phyloP scores from a whole-genome alignment of 371 early-diverging fungal species.

The Actinomortierella ambigua region DNA sequence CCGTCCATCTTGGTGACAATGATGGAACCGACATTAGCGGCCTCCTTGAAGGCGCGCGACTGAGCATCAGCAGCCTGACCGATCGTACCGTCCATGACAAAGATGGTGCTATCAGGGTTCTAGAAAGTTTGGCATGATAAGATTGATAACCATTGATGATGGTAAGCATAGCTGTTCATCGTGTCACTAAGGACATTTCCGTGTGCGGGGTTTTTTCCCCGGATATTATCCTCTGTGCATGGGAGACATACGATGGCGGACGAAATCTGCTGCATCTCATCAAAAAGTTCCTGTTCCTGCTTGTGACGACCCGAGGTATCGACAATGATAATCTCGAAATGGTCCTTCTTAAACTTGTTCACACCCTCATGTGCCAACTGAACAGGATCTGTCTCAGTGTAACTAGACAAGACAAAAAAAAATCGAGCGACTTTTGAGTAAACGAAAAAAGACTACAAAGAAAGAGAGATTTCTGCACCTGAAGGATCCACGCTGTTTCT shows the following conservation, averaged over 20 bases:
- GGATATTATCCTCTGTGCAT: background rate
- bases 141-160: background rate
- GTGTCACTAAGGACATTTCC: background rate
- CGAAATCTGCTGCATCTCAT: conserved; percentile 98
- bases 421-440: no score
- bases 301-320: conserved; percentile 99
- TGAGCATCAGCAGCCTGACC: conserved; percentile 99
- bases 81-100: conserved; percentile 99
- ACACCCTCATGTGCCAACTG: conserved; percentile 96
- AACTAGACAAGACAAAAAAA: no score
- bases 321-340: conserved; percentile 98
- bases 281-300: conserved; percentile 97
- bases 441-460: no score
- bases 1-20: conserved; percentile 99
- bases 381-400: conserved; percentile 96
- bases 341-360: conserved; percentile 93
- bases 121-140: conserved; percentile 10
- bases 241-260: conserved; percentile 68
- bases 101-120: conserved; percentile 93
- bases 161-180: background rate
- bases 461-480: no score
- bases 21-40: conserved; percentile 97
- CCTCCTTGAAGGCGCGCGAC: conserved; percentile 95
- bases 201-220: no score
- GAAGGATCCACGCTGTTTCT: background rate